These are phyloP conservation scores for Zelonia costaricensis DNA, from an alignment of 208 protist genomes.

Conservation along the genomic window DNA sequence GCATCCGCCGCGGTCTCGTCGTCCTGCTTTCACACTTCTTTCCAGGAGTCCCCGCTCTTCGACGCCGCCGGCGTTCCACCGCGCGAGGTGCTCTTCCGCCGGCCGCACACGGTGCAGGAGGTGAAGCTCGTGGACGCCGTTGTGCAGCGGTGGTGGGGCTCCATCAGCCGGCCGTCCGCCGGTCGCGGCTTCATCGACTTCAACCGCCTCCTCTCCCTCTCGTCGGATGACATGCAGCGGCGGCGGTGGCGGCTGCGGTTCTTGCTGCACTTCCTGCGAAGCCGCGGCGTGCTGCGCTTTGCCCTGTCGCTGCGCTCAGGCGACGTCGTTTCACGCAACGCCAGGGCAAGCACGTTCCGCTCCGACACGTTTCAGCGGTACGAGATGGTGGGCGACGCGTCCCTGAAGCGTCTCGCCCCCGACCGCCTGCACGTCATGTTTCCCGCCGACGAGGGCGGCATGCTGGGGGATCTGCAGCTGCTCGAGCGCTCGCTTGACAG, in stretches of 20 bases:
- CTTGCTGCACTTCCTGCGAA: slow-evolving; percentile 34
- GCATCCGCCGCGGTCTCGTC: not conserved
- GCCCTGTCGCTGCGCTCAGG: not conserved
- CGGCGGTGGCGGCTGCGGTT: slow-evolving; percentile 41
- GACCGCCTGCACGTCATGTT: slow-evolving; percentile 71
- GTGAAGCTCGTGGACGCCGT: slow-evolving; percentile 36
- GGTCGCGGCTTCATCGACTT: slow-evolving; percentile 16
- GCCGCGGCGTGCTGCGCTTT: slow-evolving; percentile 23
- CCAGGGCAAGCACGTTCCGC: slow-evolving; percentile 1
- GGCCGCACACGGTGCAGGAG: slow-evolving; percentile 9
- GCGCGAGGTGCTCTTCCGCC: slow-evolving; percentile 9
- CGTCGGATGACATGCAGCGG: slow-evolving; percentile 3
- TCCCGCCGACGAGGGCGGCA: slow-evolving; percentile 48
- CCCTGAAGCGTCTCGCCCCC: slow-evolving; percentile 63
- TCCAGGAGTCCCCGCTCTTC: slow-evolving; percentile 17
- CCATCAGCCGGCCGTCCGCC: slow-evolving; percentile 17
- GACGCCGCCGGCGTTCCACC: slow-evolving; percentile 13
- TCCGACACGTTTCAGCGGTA: slow-evolving; percentile 67
- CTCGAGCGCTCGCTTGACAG: slow-evolving; percentile 75
- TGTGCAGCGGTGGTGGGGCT: slow-evolving; percentile 51
- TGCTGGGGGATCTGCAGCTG: slow-evolving; percentile 24
- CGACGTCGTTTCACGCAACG: not conserved
- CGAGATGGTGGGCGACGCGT: slow-evolving; percentile 85
- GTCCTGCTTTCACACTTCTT: slow-evolving; percentile 6
- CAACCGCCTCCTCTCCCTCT: slow-evolving; percentile 29